These are phyloP conservation scores for Didymella lethalis DNA, from an alignment of 2,329 filamentous ascomycete genomes.

Conservation along the genomic window DNA sequence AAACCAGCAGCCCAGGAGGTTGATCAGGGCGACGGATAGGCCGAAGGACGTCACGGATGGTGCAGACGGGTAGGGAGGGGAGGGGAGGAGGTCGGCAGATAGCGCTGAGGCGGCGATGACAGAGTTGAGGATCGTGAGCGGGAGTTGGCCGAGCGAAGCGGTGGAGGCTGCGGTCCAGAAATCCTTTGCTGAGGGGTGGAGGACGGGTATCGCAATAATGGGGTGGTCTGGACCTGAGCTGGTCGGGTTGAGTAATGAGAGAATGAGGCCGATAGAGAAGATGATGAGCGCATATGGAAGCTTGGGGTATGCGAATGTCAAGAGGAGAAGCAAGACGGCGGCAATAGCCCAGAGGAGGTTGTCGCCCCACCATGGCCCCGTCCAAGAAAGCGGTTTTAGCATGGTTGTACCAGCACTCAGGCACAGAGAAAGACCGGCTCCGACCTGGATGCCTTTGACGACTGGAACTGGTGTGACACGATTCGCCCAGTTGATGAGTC, in stretches of 20 bases:
- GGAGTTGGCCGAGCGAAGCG: conserved; percentile 84
- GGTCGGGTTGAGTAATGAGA: conserved; percentile 61
- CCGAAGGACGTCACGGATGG: conserved; percentile 81
- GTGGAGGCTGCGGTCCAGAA: conserved; percentile 66
- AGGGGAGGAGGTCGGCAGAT: conserved; percentile 77
- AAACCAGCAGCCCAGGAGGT: conserved; percentile 86
- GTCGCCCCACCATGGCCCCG: conserved; percentile 70
- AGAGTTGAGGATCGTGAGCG: conserved; percentile 90
- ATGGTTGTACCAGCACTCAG: conserved; percentile 75
- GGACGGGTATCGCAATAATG: conserved; percentile 63
- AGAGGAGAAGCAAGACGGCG: conserved; percentile 75
- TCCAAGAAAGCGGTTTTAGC: conserved; percentile 74
- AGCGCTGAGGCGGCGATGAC: conserved; percentile 87
- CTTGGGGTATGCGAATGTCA: conserved; percentile 68
- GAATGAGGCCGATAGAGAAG: conserved; percentile 71
- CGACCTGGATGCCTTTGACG: conserved; percentile 93
- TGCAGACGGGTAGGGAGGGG: conserved; percentile 60
- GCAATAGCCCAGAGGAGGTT: conserved; percentile 80
- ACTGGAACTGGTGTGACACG: conserved; percentile 82
- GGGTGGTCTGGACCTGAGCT: conserved; percentile 15
- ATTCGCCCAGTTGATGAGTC: conserved; percentile 77
- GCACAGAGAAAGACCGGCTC: conserved; percentile 83
- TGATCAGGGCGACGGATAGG: conserved; percentile 82
- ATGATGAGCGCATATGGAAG: conserved; percentile 82
- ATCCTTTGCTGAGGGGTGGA: conserved; percentile 56